Conservation (phyloP, 2,329 filamentous ascomycete genomes). For the Trichoderma simmonsii region DNA sequence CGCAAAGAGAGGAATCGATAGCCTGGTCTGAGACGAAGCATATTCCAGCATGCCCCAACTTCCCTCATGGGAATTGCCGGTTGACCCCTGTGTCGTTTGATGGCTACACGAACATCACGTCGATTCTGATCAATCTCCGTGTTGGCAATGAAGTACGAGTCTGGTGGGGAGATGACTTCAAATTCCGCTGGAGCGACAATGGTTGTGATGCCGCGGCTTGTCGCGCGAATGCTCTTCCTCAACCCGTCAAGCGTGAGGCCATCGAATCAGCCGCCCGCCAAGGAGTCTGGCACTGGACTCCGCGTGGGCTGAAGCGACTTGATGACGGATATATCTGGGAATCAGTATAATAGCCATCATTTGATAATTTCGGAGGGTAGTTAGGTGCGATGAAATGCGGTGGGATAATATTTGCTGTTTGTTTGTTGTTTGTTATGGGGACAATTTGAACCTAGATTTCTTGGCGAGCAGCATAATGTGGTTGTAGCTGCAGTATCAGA, state of each 20-base stretch:
- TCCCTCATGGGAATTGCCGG: conserved; percentile 33
- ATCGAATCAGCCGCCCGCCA: conserved; percentile 31
- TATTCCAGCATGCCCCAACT: conserved; percentile 37
- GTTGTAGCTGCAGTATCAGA: conserved; percentile 28
- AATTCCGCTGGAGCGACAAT: conserved; percentile 42
- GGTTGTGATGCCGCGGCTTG: conserved; percentile 38
- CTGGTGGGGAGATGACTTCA: conserved; percentile 43
- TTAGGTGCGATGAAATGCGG: conserved; percentile 28
- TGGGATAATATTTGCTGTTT: conserved; percentile 30
- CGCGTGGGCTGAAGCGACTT: conserved; percentile 31
- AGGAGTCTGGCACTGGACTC: conserved; percentile 37
- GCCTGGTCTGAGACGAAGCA: conserved; percentile 41
- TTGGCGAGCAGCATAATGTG: conserved; percentile 34
- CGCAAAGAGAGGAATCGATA: conserved; percentile 35
- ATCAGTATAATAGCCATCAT: conserved; percentile 28
- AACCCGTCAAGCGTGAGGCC: conserved; percentile 33
- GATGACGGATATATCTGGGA: conserved; percentile 33
- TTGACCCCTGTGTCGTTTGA: conserved; percentile 37
- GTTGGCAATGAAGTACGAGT: conserved; percentile 38
- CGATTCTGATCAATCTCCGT: conserved; percentile 37
- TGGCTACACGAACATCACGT: conserved; percentile 39
- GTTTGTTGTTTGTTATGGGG: conserved; percentile 28
- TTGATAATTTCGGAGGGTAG: conserved; percentile 19
- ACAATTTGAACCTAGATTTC: conserved; percentile 34
- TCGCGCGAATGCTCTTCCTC: conserved; percentile 28